A percentile compares a stretch with the other conserved stretches of the same genome.
These are phyloP conservation scores for Piromyces finnis DNA, from an alignment of 192 early-diverging fungal genomes.

Conservation along the genomic window DNA sequence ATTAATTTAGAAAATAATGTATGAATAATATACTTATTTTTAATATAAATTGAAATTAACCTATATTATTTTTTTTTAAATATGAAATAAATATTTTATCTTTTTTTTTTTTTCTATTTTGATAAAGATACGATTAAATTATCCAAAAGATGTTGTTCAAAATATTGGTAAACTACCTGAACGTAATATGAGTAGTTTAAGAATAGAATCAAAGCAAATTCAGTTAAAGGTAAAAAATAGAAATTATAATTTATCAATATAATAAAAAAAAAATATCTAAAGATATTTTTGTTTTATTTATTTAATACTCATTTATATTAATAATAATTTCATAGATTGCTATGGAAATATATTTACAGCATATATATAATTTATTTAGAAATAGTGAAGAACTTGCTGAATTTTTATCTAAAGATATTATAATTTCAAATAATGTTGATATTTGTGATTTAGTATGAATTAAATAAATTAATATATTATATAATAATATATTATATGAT, in stretches of 20 bases:
- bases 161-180: not conserved
- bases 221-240: not conserved
- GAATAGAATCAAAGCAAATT: not conserved
- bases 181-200: not conserved
- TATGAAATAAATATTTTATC: no score
- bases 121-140: not conserved
- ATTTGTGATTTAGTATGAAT: not conserved
- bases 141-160: not conserved
- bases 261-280: no score
- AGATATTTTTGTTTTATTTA: no score
- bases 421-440: not conserved
- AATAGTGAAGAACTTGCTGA: not conserved
- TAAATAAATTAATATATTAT: no score
- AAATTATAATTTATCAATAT: no score
- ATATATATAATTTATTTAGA: not conserved
- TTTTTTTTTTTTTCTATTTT: no score
- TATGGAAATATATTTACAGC: not conserved
- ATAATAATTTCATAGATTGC: no score
- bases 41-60: no score
- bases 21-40: not conserved
- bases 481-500: no score
- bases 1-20: not conserved
- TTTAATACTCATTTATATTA: no score
- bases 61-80: no score
- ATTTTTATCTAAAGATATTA: not conserved